Evolutionary conservation across 768 basidiomycete genomes (phyloP).

Genomic region (Mycena indigotica): DNA sequence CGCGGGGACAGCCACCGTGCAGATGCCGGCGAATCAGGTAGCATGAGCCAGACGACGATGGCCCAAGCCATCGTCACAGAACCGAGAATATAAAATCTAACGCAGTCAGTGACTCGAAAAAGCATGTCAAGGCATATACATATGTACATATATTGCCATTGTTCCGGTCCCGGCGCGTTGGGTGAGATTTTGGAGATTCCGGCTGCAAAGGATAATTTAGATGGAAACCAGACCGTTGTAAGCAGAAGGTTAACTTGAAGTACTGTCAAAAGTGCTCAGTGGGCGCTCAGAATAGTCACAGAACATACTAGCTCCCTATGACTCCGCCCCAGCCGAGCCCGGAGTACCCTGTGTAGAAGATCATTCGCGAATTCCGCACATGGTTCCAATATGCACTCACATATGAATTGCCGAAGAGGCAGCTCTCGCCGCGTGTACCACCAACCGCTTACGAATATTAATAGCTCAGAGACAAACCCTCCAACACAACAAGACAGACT

Average conservation of each 20-base stretch:
- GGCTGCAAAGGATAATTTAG: conserved; percentile 4
- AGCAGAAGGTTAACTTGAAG: no score
- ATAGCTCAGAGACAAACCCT: no score
- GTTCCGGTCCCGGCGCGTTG: conserved; percentile 11
- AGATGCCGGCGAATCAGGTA: conserved; percentile 23
- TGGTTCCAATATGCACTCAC: no score
- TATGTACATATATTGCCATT: conserved; percentile 25
- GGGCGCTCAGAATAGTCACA: no score
- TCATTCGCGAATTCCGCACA: not conserved
- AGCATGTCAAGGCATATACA: not conserved
- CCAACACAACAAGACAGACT: not conserved
- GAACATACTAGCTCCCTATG: conserved; percentile 21
- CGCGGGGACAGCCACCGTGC: conserved; percentile 19
- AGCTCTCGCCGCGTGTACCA: conserved; percentile 25
- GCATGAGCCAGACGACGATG: conserved; percentile 18
- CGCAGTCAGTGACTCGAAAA: not conserved
- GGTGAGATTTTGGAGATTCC: conserved; percentile 20
- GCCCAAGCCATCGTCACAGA: conserved; percentile 20
- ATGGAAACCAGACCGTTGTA: no score
- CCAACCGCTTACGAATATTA: conserved; percentile 12
- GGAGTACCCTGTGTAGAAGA: conserved; percentile 21
- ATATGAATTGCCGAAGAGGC: conserved; percentile 21
- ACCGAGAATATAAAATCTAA: conserved; percentile 25
- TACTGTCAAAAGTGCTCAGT: no score
- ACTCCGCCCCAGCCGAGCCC: conserved; percentile 24